Conservation (phyloP, 805 yeast genomes). For the Metschnikowia proteae region DNA sequence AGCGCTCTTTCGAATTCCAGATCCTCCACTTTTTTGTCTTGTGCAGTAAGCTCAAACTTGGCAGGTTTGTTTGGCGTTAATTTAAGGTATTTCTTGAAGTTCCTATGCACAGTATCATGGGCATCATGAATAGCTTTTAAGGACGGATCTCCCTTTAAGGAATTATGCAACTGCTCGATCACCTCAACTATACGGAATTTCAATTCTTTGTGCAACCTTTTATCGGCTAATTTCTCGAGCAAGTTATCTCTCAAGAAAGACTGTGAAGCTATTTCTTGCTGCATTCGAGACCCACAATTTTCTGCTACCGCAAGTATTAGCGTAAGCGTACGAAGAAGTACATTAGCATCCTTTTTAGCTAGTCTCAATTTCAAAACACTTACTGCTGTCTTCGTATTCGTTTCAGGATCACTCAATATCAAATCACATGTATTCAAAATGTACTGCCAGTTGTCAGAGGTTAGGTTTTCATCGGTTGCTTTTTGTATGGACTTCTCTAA, state of each 20-base stretch:
- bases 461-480: conserved; percentile 41
- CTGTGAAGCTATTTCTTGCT: conserved; percentile 41
- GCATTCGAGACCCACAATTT: conserved; percentile 44
- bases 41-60: conserved; percentile 45
- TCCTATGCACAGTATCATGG: conserved; percentile 44
- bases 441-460: conserved; percentile 43
- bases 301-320: conserved; percentile 39
- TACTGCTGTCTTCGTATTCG: conserved; percentile 32
- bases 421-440: conserved; percentile 41
- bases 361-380: conserved; percentile 23
- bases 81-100: conserved; percentile 30
- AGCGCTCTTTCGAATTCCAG: conserved; percentile 75
- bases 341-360: conserved; percentile 37
- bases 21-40: conserved; percentile 61
- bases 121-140: conserved; percentile 66
- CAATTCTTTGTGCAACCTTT: conserved; percentile 60
- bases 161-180: conserved; percentile 58
- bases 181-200: conserved; percentile 64
- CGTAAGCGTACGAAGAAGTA: conserved; percentile 34
- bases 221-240: conserved; percentile 46
- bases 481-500: conserved; percentile 25
- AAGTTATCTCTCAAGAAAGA: conserved; percentile 33
- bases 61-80: conserved; percentile 53
- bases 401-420: conserved; percentile 36
- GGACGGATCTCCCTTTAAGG: conserved; percentile 73